Conservation (phyloP, 2,329 filamentous ascomycete species). For the Fusarium sacchari region DNA sequence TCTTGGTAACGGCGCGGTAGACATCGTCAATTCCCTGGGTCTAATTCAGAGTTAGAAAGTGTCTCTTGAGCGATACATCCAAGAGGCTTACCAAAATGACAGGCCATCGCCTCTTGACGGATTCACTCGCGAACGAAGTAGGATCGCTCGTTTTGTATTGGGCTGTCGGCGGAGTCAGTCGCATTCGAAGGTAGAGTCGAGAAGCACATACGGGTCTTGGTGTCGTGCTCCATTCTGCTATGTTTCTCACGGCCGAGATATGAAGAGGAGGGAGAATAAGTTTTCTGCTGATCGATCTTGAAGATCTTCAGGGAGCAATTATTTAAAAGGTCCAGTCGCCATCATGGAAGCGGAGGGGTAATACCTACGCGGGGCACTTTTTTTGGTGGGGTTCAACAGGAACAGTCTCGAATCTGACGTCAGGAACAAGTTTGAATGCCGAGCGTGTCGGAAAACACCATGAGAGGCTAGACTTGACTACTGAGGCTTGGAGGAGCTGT, state of each 20-base stretch:
- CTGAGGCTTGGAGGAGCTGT: neutral
- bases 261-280: neutral
- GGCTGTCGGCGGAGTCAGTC: conserved; percentile 59
- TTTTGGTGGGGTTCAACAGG: conserved; percentile 37
- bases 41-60: conserved; percentile 54
- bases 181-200: neutral
- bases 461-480: conserved; percentile 7
- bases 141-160: conserved; percentile 82
- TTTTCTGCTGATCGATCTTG: conserved; percentile 11
- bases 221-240: conserved; percentile 74
- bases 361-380: conserved; percentile 43
- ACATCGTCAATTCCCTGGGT: conserved; percentile 94
- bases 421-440: conserved; percentile 27
- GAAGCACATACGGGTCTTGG: conserved; percentile 71
- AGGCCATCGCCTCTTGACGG: conserved; percentile 90
- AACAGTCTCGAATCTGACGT: conserved; percentile 36
- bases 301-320: conserved; percentile 19
- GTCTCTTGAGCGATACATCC: neutral
- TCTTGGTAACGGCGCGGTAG: conserved; percentile 75
- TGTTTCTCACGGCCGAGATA: neutral
- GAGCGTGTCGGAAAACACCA: conserved; percentile 15
- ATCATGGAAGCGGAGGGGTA: conserved; percentile 45
- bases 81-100: conserved; percentile 79
- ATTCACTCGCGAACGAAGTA: conserved; percentile 86
- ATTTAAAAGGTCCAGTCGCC: conserved; percentile 1